Base-by-base conservation (phyloP, 2,329 filamentous ascomycete genomes). In the Colletotrichum tropicicola region DNA sequence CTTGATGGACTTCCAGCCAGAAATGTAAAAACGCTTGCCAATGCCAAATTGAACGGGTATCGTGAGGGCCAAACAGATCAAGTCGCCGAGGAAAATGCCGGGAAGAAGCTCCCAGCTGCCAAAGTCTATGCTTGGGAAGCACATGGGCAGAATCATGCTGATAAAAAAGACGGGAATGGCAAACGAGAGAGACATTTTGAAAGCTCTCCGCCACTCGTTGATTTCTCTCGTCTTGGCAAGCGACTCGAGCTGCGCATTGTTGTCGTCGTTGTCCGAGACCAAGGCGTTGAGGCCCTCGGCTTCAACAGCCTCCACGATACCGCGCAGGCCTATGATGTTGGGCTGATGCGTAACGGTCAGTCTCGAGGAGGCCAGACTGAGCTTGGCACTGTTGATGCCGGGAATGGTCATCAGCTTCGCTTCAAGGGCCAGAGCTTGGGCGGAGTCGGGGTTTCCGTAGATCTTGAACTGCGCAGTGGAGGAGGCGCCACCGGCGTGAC, bases 221-320 rank as follows among this genome's bases (percentile, higher is more conserved):
- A 99, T 97, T 77, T 99, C 96, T 70, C 93, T 92, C 0, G 96
- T 98, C 80, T 99, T 99, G 8, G 96, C 92, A 3, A 99, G 85
- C 1, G 96, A 98, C 77, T 98, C 94, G 2, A 99, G 86, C 75
- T 99, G 96, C 1, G 96, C 95, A 73, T 97, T 97, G 76, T 97
- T 98, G 79, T 99, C 96, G 72, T 98, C 93, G 56, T 90, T 91
- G 69, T 98, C 95, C 1, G 94, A 91, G 10, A 98, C 87, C 3
- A 99, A 82, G 1, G 95, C 96, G 74, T 98, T 97, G 76, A 92
- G 93, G 2, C 95, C 94, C 19, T 88, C 83, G n/a, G 85, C 83
- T 78, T 99, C 95, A 44, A 98, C 88, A 0, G 87, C 81, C 72
- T 94, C 93, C 7, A 98, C 95, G 32, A 98, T 86, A 4, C 87